Base-by-base conservation (phyloP, 768 basidiomycete genomes). In the Mycena amicta region DNA sequence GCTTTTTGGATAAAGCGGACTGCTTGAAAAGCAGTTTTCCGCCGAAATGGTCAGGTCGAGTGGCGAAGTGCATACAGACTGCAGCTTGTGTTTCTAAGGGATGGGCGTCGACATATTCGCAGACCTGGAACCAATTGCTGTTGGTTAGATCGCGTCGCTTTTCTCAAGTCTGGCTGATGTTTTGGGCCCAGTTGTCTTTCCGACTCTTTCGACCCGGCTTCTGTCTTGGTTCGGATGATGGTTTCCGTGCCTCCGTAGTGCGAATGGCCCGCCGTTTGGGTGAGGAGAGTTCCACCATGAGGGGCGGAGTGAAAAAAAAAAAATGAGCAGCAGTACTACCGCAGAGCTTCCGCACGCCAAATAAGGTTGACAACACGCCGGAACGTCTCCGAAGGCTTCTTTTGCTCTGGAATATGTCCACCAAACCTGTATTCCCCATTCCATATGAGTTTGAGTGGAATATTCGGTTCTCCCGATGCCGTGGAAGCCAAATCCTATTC, bases 91-190 rank as follows among this genome's bases (percentile, higher is more conserved):
- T 53, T 51, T 69, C 39, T 26, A 40, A 4, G 16, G 60, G 63
- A 56, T 71, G 61, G 4, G 56, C 33, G 39, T 70, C 65, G 29
- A 67, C 40, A 39, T 39, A 71, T 8, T 37, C 50, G 43, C 66
- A 67, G 46, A 71, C 65, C 15, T 60, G 54, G 25, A 70, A 27
- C 70, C 70, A 71, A 46, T 71, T 65, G 31, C 52, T n/a, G 18
- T 63, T 56, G 3, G 67, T 71, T 31, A 71, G 67, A 45, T 68
- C 55, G 22, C 53, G 31, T 37, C 54, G 39, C 20, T 23, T 40
- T 13, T 53, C 23, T 18, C 30, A n/a, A 54, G 15, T 12, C 50
- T 47, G 18, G 66, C 66, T 13, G 64, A 39, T 2, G 66, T 67
- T 33, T 33, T 47, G 15, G 57, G 59, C 16, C 18, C 56, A 28